Percentiles rank a stretch among this genome's conserved stretches.
phyloP scores from a whole-genome alignment of 2,329 filamentous ascomycete genomes.

The Ceratocystis destructans region DNA sequence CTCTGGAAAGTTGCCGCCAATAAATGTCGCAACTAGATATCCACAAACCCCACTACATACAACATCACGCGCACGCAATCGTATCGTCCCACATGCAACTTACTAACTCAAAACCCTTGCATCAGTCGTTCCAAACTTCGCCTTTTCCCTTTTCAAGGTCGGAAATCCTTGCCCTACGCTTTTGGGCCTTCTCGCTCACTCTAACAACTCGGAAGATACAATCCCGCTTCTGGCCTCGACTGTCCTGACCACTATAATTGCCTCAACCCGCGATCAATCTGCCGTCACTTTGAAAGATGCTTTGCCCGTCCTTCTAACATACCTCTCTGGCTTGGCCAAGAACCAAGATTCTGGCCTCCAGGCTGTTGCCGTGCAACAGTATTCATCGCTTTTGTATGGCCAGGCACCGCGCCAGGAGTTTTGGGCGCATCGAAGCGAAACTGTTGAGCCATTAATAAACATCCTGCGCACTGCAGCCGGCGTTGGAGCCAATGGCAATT shows the following conservation, averaged over 20 bases:
- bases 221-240: conserved; percentile 83
- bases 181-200: conserved; percentile 68
- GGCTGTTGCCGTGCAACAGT: conserved; percentile 88
- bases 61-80: not conserved
- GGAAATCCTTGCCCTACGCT: conserved; percentile 70
- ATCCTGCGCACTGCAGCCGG: conserved; percentile 69
- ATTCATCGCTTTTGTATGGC: conserved; percentile 70
- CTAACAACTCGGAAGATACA: conserved; percentile 59
- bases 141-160: conserved; percentile 60
- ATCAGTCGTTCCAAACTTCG: conserved; percentile 64
- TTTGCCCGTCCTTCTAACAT: conserved; percentile 69
- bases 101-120: not conserved
- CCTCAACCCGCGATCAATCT: conserved; percentile 48
- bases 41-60: not conserved
- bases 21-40: conserved; percentile 8
- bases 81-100: not conserved
- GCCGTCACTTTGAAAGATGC: conserved; percentile 57
- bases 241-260: conserved; percentile 69
- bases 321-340: conserved; percentile 71
- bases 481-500: conserved; percentile 51
- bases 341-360: conserved; percentile 79
- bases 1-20: not conserved
- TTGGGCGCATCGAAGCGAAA: conserved; percentile 83
- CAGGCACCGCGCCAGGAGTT: conserved; percentile 64
- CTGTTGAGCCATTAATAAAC: conserved; percentile 64